Evolutionary conservation across 2,329 filamentous ascomycete species (phyloP).

Genomic region (Talaromyces sp.): DNA sequence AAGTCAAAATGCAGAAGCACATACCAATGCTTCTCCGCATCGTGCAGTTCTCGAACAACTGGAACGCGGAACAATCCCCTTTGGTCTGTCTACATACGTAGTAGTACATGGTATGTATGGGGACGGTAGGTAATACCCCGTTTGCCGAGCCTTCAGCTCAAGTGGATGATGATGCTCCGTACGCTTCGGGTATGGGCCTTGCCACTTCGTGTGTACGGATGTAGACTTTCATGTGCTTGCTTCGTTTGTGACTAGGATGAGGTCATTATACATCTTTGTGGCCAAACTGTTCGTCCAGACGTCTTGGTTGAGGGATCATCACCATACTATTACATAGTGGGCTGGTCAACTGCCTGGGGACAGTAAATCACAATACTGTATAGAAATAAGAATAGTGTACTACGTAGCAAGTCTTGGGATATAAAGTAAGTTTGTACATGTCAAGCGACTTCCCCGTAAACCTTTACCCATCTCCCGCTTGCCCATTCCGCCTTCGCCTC

Average conservation of each 20-base stretch:
- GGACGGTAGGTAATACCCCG: slow-evolving; percentile 6
- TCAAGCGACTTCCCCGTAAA: slow-evolving; percentile 6
- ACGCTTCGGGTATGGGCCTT: slow-evolving; percentile 4
- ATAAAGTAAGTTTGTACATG: background rate
- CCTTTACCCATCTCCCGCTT: background rate
- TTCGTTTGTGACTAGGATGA: background rate
- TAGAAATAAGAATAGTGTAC: too few species aligned
- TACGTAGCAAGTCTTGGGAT: background rate
- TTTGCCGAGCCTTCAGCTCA: background rate
- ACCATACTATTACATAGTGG: background rate
- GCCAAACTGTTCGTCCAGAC: background rate
- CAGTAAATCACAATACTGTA: too few species aligned
- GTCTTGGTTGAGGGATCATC: background rate
- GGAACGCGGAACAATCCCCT: background rate
- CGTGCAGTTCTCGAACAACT: background rate
- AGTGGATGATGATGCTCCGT: background rate
- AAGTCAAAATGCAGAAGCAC: background rate
- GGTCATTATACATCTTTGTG: slow-evolving; percentile 11
- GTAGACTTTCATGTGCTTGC: background rate
- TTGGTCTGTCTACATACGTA: background rate
- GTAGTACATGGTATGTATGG: background rate
- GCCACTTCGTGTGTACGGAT: background rate
- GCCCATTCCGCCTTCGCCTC: background rate
- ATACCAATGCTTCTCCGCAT: slow-evolving; percentile 9
- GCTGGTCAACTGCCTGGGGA: background rate